phyloP scores from a whole-genome alignment of 2,329 filamentous ascomycete genomes.

The Tolypocladium ovalisporum region DNA sequence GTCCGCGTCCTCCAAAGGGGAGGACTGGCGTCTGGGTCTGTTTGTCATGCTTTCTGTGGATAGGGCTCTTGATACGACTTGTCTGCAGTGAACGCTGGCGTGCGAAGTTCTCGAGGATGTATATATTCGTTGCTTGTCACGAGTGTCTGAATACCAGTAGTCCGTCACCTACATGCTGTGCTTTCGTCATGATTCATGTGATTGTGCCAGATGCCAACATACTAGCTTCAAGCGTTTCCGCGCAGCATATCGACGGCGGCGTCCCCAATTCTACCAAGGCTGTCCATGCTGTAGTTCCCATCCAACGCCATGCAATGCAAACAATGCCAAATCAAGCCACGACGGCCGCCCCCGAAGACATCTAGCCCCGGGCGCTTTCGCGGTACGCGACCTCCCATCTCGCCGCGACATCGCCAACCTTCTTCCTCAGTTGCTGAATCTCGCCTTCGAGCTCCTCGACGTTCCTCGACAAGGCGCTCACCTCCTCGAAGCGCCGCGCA shows the following conservation, averaged over 20 bases:
- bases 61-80: not conserved
- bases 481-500: constrained; percentile 75
- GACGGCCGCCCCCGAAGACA: not conserved
- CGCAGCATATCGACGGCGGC: not conserved
- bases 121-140: not conserved
- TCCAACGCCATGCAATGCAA: constrained; percentile 25
- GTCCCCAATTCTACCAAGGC: not conserved
- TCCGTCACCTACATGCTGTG: not conserved
- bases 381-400: constrained; percentile 43
- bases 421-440: constrained; percentile 56
- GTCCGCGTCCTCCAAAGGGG: not conserved
- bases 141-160: not conserved
- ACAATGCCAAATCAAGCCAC: not conserved
- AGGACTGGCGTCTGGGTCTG: not conserved
- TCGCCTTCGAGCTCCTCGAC: constrained; percentile 72
- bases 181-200: not conserved
- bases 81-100: not conserved
- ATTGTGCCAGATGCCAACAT: not conserved
- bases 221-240: not conserved
- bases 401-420: constrained; percentile 55
- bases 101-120: not conserved
- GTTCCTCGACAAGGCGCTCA: constrained; percentile 67
- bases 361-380: constrained; percentile 12
- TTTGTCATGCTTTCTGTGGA: not conserved
- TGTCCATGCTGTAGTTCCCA: not conserved